Conservation (phyloP, 2,329 filamentous ascomycete genomes). For the Coniochaeta ligniaria region DNA sequence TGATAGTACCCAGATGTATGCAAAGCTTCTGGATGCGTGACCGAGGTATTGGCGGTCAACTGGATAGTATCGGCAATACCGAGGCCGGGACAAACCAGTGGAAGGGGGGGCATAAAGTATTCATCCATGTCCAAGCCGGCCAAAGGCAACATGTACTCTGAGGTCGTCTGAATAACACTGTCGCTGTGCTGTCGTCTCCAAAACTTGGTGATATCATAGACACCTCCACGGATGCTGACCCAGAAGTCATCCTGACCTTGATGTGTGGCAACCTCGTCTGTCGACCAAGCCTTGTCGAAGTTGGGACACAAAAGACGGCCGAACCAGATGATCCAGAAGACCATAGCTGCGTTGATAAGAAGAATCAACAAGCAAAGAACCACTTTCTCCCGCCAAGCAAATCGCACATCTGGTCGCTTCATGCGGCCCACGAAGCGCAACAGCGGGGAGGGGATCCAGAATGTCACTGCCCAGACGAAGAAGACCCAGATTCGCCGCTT, state of each 20-base stretch:
- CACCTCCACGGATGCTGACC: slow-evolving; percentile 79
- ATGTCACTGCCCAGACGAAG: slow-evolving; percentile 80
- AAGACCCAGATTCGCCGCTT: slow-evolving; percentile 71
- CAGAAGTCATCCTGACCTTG: slow-evolving; percentile 70
- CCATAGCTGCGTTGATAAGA: slow-evolving; percentile 69
- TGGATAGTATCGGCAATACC: slow-evolving; percentile 50
- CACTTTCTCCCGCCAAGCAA: slow-evolving; percentile 96
- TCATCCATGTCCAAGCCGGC: slow-evolving; percentile 71
- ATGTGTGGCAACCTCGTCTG: slow-evolving; percentile 62
- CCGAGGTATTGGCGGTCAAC: slow-evolving; percentile 32
- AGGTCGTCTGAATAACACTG: slow-evolving; percentile 50
- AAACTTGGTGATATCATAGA: slow-evolving; percentile 90
- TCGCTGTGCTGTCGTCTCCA: slow-evolving; percentile 83
- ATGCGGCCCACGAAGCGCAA: slow-evolving; percentile 82
- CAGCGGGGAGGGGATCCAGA: slow-evolving; percentile 85
- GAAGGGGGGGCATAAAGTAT: slow-evolving; percentile 80
- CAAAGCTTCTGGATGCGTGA: slow-evolving; percentile 38
- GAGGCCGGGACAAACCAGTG: slow-evolving; percentile 65
- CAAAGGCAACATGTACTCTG: slow-evolving; percentile 65
- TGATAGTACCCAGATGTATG: slow-evolving; percentile 65
- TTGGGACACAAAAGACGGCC: slow-evolving; percentile 84
- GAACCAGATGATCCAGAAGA: slow-evolving; percentile 91
- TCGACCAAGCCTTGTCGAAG: slow-evolving; percentile 80
- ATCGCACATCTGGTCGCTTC: slow-evolving; percentile 92
- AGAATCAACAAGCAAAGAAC: slow-evolving; percentile 75